Evolutionary conservation across 805 yeast genomes (phyloP), one percentile per base, ranked within the genome.

Genomic region (Cyberlindnera misumaiensis): DNA sequence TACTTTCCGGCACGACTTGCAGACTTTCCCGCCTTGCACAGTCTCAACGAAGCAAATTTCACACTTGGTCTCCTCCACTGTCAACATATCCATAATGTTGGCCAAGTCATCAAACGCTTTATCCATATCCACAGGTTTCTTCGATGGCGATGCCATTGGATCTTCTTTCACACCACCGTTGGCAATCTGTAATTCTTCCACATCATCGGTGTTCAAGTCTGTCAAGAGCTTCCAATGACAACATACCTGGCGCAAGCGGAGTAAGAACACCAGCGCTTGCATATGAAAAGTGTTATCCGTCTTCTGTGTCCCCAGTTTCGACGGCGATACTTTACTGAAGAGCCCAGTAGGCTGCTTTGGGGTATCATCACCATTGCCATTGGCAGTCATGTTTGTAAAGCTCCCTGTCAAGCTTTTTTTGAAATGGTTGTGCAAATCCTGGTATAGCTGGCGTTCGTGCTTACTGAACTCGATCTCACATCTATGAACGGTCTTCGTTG

Each of bases 191-290:
- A 44, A 15, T 4, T 44, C 51, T 16, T 39, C 42, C 13, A 45
- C 14, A 11, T 48, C 52, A 11, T 43, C 48, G 12, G 36, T 40
- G 4, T 35, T 36, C 25, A 43, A 22, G 14, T 41, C 42, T 7
- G 44, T 35, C 14, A 51, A 40, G 15, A 52, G 33, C 34, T 47
- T 55, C 58, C 58, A 58, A 37, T 62, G 67, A 36, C 66, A 62
- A 35, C 67, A 61, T 2, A 53, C 42, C 38, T 66, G 70, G 25
- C 70, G 53, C 18, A 66, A 47, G 39, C 70, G 45, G 34, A 66
- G 47, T 3, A 65, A 47, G 29, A 52, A 47, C 3, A 54, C 55
- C 34, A 62, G 47, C 0, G 58, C 60, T 32, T 39, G 32, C 38
- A 59, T 43, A 32, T 58, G 59, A 27, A 35, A 41, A 5, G 47